Evolutionary conservation across 2,329 filamentous ascomycete species (phyloP).

Genomic region (Penicillium sp.): DNA sequence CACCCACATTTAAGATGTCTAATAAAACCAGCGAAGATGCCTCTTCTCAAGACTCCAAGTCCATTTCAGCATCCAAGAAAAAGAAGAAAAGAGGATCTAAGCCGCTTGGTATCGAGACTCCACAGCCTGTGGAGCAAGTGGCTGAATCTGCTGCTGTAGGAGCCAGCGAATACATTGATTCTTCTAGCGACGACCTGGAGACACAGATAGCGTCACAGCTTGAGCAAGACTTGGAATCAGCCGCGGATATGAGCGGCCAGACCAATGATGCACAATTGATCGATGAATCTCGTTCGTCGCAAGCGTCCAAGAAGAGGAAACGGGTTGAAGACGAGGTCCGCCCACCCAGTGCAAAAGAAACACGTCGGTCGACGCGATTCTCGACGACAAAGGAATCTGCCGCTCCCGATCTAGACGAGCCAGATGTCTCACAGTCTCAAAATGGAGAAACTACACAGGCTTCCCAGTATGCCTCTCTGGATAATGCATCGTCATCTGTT

Average conservation of each 20-base stretch:
- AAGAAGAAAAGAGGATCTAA: slow-evolving; percentile 7
- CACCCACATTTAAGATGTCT: slow-evolving; percentile 4
- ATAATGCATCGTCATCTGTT: slow-evolving; percentile 17
- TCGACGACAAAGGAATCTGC: slow-evolving; percentile 17
- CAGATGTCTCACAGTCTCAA: slow-evolving; percentile 15
- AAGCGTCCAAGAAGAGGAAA: slow-evolving; percentile 36
- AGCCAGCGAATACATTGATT: no score
- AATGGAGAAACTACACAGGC: slow-evolving; percentile 5
- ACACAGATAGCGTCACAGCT: slow-evolving; percentile 47
- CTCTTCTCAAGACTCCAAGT: slow-evolving; percentile 8
- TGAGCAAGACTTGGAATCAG: slow-evolving; percentile 43
- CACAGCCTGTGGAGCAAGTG: neutral
- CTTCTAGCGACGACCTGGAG: slow-evolving; percentile 44
- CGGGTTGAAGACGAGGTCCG: slow-evolving; percentile 24
- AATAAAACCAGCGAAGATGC: slow-evolving; percentile 4
- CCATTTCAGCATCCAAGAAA: slow-evolving; percentile 15
- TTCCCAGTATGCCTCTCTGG: slow-evolving; percentile 3
- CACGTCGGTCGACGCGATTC: slow-evolving; percentile 32
- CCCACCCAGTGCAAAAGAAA: slow-evolving; percentile 20
- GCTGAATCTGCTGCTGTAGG: slow-evolving; percentile 26
- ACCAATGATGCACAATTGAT: neutral
- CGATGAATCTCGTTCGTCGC: slow-evolving; percentile 1
- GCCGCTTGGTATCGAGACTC: neutral
- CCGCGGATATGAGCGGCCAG: slow-evolving; percentile 31
- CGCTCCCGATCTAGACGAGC: slow-evolving; percentile 10